phyloP scores from a whole-genome alignment of 139 green algal genomes.

The Deuterostichococcus epilithicus region DNA sequence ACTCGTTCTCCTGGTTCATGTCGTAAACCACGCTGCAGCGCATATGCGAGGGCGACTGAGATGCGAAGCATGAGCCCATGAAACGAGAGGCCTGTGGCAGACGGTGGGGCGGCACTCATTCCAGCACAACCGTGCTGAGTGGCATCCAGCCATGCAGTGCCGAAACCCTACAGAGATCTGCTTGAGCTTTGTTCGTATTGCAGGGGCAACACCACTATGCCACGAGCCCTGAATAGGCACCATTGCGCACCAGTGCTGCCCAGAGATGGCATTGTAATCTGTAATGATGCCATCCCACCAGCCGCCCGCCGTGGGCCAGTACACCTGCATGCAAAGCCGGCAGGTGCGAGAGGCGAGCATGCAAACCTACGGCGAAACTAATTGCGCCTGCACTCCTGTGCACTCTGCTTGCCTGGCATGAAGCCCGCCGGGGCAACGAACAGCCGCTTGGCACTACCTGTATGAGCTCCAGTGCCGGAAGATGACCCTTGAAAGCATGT shows the following conservation, averaged over 20 bases:
- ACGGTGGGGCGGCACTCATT: no score
- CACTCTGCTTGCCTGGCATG: no score
- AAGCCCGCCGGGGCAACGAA: no score
- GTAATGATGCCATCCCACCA: conserved; percentile 25
- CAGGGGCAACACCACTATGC: neutral
- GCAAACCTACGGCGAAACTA: no score
- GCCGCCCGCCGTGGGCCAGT: conserved; percentile 21
- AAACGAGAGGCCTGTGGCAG: neutral
- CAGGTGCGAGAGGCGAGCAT: no score
- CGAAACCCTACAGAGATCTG: neutral
- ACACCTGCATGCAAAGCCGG: neutral
- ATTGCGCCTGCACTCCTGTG: no score
- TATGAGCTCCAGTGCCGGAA: no score
- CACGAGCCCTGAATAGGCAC: no score
- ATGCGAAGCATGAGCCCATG: no score
- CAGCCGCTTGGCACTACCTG: no score
- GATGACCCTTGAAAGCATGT: no score
- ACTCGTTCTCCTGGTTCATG: conserved; percentile 14
- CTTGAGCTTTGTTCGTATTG: neutral
- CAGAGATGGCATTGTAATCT: neutral
- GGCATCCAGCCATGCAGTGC: neutral
- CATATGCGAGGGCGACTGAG: neutral
- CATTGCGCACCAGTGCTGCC: conserved; percentile 22
- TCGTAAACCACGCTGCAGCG: conserved; percentile 26
- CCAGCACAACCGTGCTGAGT: neutral